Conservation (phyloP, 768 basidiomycete genomes). For the Calocybe indica region DNA sequence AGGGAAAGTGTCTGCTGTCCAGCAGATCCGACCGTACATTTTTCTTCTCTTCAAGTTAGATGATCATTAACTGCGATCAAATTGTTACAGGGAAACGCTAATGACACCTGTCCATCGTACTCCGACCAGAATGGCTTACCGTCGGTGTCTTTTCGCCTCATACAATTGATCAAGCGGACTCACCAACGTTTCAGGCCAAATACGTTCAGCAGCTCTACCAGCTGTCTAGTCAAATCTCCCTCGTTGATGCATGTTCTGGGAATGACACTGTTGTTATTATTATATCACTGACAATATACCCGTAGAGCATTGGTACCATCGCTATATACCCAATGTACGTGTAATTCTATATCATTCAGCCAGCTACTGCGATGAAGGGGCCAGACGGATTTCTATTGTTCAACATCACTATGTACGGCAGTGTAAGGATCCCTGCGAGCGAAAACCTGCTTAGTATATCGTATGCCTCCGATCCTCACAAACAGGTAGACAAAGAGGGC, state of each 20-base stretch:
- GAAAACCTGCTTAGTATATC: slow-evolving; percentile 35
- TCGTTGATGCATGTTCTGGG: too few relatives aligned
- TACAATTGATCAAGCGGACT: neutral
- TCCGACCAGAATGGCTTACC: slow-evolving; percentile 61
- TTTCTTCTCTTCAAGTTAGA: neutral
- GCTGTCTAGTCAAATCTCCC: too few relatives aligned
- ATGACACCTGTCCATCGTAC: slow-evolving; percentile 61
- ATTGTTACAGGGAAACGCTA: slow-evolving; percentile 24
- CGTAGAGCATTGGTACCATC: too few relatives aligned
- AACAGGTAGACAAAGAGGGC: slow-evolving; percentile 38
- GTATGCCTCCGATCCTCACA: slow-evolving; percentile 47
- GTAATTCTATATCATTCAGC: too few relatives aligned
- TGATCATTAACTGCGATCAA: too few relatives aligned
- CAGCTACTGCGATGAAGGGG: too few relatives aligned
- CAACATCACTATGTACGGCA: too few relatives aligned
- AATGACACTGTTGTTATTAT: too few relatives aligned
- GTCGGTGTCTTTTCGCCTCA: slow-evolving; percentile 32
- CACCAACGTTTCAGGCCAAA: neutral
- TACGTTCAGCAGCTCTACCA: too few relatives aligned
- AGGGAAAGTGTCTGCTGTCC: slow-evolving; percentile 66
- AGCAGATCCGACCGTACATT: slow-evolving; percentile 51
- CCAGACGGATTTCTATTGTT: too few relatives aligned
- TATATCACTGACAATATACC: too few relatives aligned
- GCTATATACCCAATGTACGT: too few relatives aligned
- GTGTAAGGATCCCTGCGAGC: slow-evolving; percentile 22